Base-by-base conservation (phyloP, 257 asterid genomes). In the Orobanche coerulescens region DNA sequence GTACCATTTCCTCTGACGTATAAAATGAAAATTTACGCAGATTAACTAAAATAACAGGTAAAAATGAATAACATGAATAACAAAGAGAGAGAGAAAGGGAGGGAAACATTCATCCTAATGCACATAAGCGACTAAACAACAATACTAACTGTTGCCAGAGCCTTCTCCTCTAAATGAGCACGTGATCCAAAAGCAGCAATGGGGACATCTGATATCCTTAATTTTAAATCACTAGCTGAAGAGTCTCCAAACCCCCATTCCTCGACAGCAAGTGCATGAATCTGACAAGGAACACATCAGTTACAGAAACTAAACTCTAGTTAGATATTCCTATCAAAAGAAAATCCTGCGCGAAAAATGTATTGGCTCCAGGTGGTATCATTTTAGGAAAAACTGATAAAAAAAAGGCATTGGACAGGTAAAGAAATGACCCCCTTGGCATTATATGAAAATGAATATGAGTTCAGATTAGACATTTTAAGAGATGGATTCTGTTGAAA, bases 131-230 rank as follows among this genome's bases (percentile, higher is more conserved):
- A 47, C 15, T 60, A 40, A 69, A 69, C 48, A 54, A 69, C 55
- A 66, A 61, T 56, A 88, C 97, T 74, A 77, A 93, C 99, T 72
- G 99, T 76, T 67, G 99, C 90, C 64, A 93, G 69, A 72, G 96
- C 99, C 81, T 83, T 83, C 76, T 89, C 94, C 83, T 89, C 99
- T 31, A 93, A 95, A 81, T 93, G 99, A 77, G 99, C 99, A 71
- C 99, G 99, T 58, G 99, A 93, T 60, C 99, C 99, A 68, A 93
- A 84, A 76, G 90, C 96, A 70, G 86, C 92, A 64, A 87, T 64
- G 4, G 94, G 88, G 62, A 89, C 71, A 55, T 84, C 92, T 47
- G 97, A 80, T 66, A 87, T 82, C 71, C 69, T 87, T 65, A 71
- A 55, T 62, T 75, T 74, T 46, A 73, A 69, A 74, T 81, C 87